phyloP scores from a whole-genome alignment of 106 monocot species.

The Dendrobium chrysotoxum region DNA sequence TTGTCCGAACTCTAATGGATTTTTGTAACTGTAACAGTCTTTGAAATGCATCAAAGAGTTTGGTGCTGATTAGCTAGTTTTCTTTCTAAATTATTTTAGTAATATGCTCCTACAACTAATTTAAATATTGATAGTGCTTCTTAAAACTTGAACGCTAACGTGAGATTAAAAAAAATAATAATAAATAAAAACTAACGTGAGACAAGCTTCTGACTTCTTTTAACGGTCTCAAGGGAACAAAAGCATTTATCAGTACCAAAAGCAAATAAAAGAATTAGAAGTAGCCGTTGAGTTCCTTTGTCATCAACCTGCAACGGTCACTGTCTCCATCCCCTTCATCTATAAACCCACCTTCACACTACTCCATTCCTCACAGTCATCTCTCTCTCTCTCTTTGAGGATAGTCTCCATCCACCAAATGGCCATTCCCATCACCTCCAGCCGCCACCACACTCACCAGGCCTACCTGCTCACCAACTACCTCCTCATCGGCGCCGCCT shows the following conservation, averaged over 20 bases:
- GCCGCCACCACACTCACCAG: conserved; percentile 50
- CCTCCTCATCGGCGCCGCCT: conserved; percentile 57
- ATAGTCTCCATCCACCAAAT: background rate
- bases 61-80: too few species aligned
- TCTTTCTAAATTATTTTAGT: too few species aligned
- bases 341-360: background rate
- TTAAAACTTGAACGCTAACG: too few species aligned
- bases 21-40: too few species aligned
- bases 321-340: background rate
- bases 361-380: background rate
- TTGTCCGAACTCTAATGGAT: too few species aligned
- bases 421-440: background rate
- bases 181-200: too few species aligned
- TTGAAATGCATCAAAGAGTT: too few species aligned
- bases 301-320: background rate
- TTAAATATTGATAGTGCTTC: too few species aligned
- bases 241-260: too few species aligned
- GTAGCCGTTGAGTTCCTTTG: background rate
- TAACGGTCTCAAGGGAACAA: background rate
- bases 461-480: conserved; percentile 68
- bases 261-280: background rate
- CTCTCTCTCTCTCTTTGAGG: background rate
- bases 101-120: too few species aligned
- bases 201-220: too few species aligned
- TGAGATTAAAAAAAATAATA: too few species aligned